Evolutionary conservation across 441 rosid species (phyloP).

Genomic region (Omphalea diandra): DNA sequence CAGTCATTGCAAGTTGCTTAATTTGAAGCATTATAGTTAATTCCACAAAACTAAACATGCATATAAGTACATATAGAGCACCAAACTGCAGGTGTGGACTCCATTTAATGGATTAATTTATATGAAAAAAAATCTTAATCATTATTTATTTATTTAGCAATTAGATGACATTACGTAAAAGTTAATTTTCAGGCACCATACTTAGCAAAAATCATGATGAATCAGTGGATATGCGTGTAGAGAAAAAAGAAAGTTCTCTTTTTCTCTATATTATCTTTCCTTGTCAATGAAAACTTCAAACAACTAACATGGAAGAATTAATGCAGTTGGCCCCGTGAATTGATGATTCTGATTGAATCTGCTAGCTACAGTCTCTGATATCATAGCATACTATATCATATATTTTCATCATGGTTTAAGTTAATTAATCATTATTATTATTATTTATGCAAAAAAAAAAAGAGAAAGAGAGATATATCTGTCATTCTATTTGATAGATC

Average conservation of each 20-base stretch:
- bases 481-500: background rate
- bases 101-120: background rate
- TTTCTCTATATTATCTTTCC: background rate
- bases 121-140: background rate
- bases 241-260: background rate
- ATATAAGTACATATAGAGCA: no score
- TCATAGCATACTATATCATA: background rate
- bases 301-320: constrained; percentile 23
- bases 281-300: constrained; percentile 17
- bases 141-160: background rate
- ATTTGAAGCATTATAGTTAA: no score
- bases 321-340: constrained; percentile 19
- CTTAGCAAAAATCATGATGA: no score
- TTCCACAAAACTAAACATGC: no score
- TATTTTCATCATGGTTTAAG: background rate
- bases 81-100: background rate
- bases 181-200: no score
- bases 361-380: background rate
- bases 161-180: no score
- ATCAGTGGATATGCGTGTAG: no score
- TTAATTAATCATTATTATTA: background rate
- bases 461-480: background rate
- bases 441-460: background rate
- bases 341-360: constrained; percentile 8
- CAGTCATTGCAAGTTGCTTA: no score